Evolutionary conservation across 2,329 filamentous ascomycete genomes (phyloP).

Genomic region (Xylaria sp.): DNA sequence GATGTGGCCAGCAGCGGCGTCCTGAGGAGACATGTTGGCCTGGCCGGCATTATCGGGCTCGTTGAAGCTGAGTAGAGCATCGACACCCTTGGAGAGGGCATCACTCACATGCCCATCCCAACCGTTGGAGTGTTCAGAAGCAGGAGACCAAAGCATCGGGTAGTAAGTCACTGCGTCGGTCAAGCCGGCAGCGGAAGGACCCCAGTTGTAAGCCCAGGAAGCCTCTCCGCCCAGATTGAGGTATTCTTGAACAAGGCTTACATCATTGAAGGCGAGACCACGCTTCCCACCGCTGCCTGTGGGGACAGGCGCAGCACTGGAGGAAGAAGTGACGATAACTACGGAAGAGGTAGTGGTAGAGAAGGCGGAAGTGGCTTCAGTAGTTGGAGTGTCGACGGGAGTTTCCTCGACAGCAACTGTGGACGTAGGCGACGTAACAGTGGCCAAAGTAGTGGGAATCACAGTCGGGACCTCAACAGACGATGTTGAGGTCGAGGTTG

Average conservation of each 20-base stretch:
- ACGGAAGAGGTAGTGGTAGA: not conserved
- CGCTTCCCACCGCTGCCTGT: slow-evolving; percentile 34
- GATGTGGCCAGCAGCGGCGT: slow-evolving; percentile 60
- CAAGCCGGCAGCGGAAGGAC: slow-evolving; percentile 40
- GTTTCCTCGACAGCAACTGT: slow-evolving; percentile 11
- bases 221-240: slow-evolving; percentile 33
- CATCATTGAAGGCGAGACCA: slow-evolving; percentile 44
- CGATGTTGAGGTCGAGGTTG: slow-evolving; percentile 27
- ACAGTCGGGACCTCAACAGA: slow-evolving; percentile 16
- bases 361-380: slow-evolving; percentile 9
- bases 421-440: slow-evolving; percentile 31
- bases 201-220: slow-evolving; percentile 45
- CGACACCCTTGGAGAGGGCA: slow-evolving; percentile 60
- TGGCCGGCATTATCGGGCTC: slow-evolving; percentile 70
- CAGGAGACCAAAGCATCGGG: slow-evolving; percentile 69
- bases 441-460: slow-evolving; percentile 36
- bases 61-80: slow-evolving; percentile 71
- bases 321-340: slow-evolving; percentile 8
- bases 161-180: slow-evolving; percentile 60
- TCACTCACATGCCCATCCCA: slow-evolving; percentile 59
- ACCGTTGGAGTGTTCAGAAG: slow-evolving; percentile 47
- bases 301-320: slow-evolving; percentile 15
- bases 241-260: slow-evolving; percentile 37
- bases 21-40: slow-evolving; percentile 59
- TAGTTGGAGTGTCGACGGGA: slow-evolving; percentile 8